These are phyloP conservation scores for Aureobasidium leucospermi DNA, from an alignment of 2,329 filamentous ascomycete species.

Conservation along the genomic window DNA sequence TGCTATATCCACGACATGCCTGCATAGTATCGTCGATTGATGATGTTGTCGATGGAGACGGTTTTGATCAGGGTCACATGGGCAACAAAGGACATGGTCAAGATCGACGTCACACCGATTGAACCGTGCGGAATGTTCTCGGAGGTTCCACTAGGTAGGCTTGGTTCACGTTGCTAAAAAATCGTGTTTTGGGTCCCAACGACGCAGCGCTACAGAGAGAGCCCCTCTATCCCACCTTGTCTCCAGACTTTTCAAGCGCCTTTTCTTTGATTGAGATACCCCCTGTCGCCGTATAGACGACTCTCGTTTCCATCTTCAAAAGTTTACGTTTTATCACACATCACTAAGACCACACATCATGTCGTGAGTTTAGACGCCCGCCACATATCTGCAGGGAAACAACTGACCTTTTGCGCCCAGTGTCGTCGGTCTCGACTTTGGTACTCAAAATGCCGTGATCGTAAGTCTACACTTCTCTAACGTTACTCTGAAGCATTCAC, in stretches of 20 bases:
- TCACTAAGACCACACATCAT: constrained; percentile 9
- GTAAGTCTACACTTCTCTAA: constrained; percentile 16
- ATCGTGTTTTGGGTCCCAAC: constrained; percentile 6
- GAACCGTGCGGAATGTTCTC: not conserved
- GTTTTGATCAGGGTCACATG: too few relatives aligned
- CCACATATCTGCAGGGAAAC: not conserved
- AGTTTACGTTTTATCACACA: not conserved
- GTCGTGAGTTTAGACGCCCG: constrained; percentile 13
- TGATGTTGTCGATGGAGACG: too few relatives aligned
- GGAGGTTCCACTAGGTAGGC: not conserved
- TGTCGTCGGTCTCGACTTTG: constrained; percentile 77
- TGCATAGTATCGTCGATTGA: too few relatives aligned
- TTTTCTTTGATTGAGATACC: constrained; percentile 14
- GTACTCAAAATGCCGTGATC: constrained; percentile 93
- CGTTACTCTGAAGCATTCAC: not conserved
- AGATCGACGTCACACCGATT: not conserved
- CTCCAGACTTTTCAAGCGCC: constrained; percentile 10
- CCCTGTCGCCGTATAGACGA: constrained; percentile 8
- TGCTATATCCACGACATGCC: too few relatives aligned
- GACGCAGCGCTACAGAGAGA: constrained; percentile 1
- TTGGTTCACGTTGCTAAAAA: not conserved
- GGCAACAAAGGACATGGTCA: not conserved
- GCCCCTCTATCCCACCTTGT: constrained; percentile 12
- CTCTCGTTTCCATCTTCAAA: constrained; percentile 1
- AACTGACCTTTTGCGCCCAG: constrained; percentile 15